phyloP scores from a whole-genome alignment of 306 rosid species.

The Canavalia ensiformis region DNA sequence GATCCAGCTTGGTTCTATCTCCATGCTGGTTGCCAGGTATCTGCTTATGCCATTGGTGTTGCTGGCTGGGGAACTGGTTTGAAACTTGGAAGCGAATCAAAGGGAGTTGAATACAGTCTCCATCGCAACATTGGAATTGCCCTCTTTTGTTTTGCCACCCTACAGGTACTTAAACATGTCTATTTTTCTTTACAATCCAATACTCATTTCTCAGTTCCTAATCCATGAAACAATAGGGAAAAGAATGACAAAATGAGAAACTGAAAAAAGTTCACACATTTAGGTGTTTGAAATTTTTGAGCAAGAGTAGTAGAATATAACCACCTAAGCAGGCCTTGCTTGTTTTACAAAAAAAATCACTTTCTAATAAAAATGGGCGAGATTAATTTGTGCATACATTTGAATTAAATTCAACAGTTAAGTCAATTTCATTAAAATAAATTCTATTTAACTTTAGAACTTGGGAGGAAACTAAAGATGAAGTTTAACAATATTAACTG shows the following conservation, averaged over 20 bases:
- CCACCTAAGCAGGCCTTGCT: too few relatives aligned
- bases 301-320: too few relatives aligned
- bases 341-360: too few relatives aligned
- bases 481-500: background rate
- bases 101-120: conserved; percentile 35
- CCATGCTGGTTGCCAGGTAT: conserved; percentile 71
- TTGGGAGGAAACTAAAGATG: background rate
- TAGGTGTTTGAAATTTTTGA: too few relatives aligned
- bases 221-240: background rate
- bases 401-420: too few relatives aligned
- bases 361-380: too few relatives aligned
- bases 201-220: background rate
- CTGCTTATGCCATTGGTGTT: conserved; percentile 83
- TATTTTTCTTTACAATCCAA: background rate
- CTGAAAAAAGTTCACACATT: background rate
- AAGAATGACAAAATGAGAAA: background rate
- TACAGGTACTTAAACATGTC: conserved; percentile 65
- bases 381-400: too few relatives aligned
- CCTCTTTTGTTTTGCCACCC: conserved; percentile 73
- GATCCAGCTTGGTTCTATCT: conserved; percentile 97
- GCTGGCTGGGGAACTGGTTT: conserved; percentile 96
- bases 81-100: conserved; percentile 80
- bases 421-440: too few relatives aligned
- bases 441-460: too few relatives aligned
- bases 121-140: conserved; percentile 89